Evolutionary conservation across 140 eudicot species (phyloP).

Genomic region (Oenanthe javanica): DNA sequence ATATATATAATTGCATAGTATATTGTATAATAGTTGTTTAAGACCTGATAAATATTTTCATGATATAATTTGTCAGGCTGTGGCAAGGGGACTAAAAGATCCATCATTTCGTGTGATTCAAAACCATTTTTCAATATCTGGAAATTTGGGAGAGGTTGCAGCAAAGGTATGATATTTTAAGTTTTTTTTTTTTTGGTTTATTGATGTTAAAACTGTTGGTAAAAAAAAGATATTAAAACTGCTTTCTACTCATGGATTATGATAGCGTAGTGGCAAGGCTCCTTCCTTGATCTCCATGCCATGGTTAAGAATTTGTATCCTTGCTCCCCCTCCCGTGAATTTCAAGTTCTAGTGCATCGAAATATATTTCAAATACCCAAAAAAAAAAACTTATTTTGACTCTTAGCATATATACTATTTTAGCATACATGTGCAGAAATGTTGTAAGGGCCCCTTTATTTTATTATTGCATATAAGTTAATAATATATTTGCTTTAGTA

Average conservation of each 20-base stretch:
- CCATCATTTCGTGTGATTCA: slow-evolving; percentile 97
- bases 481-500: too few relatives aligned
- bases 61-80: slow-evolving; percentile 49
- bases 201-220: not conserved
- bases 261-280: not conserved
- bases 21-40: not conserved
- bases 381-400: not conserved
- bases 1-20: not conserved
- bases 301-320: not conserved
- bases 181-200: not conserved
- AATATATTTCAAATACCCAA: not conserved
- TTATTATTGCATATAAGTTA: not conserved
- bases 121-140: slow-evolving; percentile 82
- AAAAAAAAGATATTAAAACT: too few relatives aligned
- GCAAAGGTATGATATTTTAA: slow-evolving; percentile 62
- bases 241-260: not conserved
- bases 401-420: not conserved
- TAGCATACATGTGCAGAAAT: not conserved
- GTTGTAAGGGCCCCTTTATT: not conserved
- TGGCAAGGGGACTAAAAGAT: slow-evolving; percentile 96
- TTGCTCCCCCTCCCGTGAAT: not conserved
- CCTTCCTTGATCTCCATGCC: not conserved
- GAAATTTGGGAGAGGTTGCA: slow-evolving; percentile 92
- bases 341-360: not conserved
- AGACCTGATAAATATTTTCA: slow-evolving; percentile 2